Evolutionary conservation across 1,284 basidiomycete genomes (phyloP), one percentile per base, ranked within the genome.

Genomic region (Anthracocystis panici-leucophaei): DNA sequence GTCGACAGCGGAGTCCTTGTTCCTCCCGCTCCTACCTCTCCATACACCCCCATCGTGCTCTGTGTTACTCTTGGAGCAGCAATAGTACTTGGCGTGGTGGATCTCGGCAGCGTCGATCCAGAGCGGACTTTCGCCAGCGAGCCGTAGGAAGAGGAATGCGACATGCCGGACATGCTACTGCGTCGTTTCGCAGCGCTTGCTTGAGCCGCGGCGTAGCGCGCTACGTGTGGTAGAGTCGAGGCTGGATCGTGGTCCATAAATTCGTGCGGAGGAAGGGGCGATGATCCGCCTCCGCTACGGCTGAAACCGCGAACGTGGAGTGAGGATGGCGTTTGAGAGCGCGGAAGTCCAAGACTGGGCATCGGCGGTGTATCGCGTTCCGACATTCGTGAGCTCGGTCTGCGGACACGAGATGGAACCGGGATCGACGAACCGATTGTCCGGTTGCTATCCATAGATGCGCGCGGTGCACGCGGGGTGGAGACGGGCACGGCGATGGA

Each of bases 221-320:
- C 64, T 2, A 63, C 73, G 20, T 75, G 64, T 0, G 76, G 59
- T 0, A 78, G 59, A 16, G 78, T 74, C 12, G 31, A 23, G 1
- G 79, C 76, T 16, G 80, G 80, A 48, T 82, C 80, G 53, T 73
- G 63, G 31, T 79, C 79, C 78, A 82, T 77, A 46, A 80, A 82
- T 35, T 79, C 78, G 40, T 57, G 58, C 45, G 62, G 68, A 4
- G 70, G 72, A 6, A 74, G 70, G 18, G 66, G 72, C 18, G 76
- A 73, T 20, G 63, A 55, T 12, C 57, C 50, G 45, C 35, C 35
- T 38, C 11, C 35, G 12, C 12, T 16, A 16, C 71, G 54, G 41
- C 56, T 35, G 31, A 63, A 49, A n/a, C 57, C 40, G 46, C 59
- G 33, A 3, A 45, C 50, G 52, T 71, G 56, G 16, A 56, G 40